A percentile compares a stretch with the other conserved stretches of the same genome.
Conservation (phyloP, 2,329 filamentous ascomycete genomes). For the Beauveria pseudobassiana region DNA sequence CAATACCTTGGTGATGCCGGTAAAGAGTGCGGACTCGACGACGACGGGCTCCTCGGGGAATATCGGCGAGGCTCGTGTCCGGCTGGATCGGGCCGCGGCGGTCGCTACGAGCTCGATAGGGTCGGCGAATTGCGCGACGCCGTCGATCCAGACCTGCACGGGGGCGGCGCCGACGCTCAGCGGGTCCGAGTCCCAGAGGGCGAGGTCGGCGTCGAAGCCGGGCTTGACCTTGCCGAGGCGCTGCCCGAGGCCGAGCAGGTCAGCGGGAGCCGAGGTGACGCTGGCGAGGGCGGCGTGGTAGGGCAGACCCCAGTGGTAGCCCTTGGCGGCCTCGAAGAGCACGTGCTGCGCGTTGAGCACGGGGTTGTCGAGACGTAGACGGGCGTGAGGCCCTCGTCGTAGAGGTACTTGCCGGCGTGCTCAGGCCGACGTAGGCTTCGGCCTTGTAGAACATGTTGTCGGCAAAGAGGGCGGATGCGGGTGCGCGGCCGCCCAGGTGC, state of each 20-base stretch:
- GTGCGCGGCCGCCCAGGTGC: slow-evolving; percentile 46
- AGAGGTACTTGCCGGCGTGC: slow-evolving; percentile 58
- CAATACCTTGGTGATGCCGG: slow-evolving; percentile 31
- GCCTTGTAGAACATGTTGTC: slow-evolving; percentile 69
- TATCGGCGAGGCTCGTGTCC: slow-evolving; percentile 31
- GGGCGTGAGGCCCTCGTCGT: slow-evolving; percentile 56
- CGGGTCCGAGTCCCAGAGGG: slow-evolving; percentile 57
- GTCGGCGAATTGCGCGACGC: slow-evolving; percentile 46
- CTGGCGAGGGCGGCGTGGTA: slow-evolving; percentile 52
- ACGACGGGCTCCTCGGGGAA: slow-evolving; percentile 33
- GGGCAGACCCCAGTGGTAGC: slow-evolving; percentile 50
- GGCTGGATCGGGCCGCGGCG: slow-evolving; percentile 29
- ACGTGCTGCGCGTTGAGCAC: slow-evolving; percentile 64
- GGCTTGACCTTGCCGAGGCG: slow-evolving; percentile 54
- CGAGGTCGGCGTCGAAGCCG: slow-evolving; percentile 54
- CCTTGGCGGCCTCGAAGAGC: slow-evolving; percentile 56
- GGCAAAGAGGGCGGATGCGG: slow-evolving; percentile 58
- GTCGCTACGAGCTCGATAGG: slow-evolving; percentile 47
- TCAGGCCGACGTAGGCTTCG: slow-evolving; percentile 57
- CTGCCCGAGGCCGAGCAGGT: slow-evolving; percentile 48
- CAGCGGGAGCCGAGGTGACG: slow-evolving; percentile 52
- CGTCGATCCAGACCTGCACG: slow-evolving; percentile 58
- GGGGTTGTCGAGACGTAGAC: slow-evolving; percentile 65
- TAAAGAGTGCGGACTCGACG: slow-evolving; percentile 34
- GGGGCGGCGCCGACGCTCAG: slow-evolving; percentile 52